Conservation (phyloP, 1,284 basidiomycete genomes). For the Vanrija pseudolonga region DNA sequence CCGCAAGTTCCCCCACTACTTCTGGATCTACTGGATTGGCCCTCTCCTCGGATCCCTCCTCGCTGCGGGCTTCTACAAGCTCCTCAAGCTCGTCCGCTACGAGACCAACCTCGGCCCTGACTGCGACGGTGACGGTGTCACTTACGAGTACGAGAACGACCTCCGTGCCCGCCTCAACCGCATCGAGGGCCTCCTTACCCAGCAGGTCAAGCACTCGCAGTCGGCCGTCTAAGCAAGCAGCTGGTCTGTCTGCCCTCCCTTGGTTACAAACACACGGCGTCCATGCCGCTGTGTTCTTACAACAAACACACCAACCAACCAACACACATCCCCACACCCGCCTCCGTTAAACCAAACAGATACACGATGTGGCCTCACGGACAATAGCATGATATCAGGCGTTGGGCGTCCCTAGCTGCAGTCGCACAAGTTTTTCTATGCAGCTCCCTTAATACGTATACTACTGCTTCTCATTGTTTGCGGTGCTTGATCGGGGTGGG, state of each 20-base stretch:
- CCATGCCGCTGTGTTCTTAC: too few relatives aligned
- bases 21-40: slow-evolving; percentile 50
- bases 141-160: slow-evolving; percentile 9
- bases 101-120: slow-evolving; percentile 28
- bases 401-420: too few relatives aligned
- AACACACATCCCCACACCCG: neutral
- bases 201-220: neutral
- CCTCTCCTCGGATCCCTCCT: slow-evolving; percentile 41
- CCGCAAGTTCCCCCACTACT: slow-evolving; percentile 34
- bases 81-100: slow-evolving; percentile 34
- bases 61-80: slow-evolving; percentile 47
- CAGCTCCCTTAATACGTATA: too few relatives aligned
- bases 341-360: neutral
- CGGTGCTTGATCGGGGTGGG: too few relatives aligned
- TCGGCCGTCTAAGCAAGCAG: neutral
- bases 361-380: neutral
- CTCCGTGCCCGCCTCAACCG: slow-evolving; percentile 17
- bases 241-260: neutral
- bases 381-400: too few relatives aligned
- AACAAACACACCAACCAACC: neutral
- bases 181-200: slow-evolving; percentile 19
- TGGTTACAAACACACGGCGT: neutral
- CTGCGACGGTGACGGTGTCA: slow-evolving; percentile 17
- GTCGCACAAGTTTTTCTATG: too few relatives aligned
- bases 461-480: too few relatives aligned